Evolutionary conservation across 2,329 filamentous ascomycete species (phyloP).

Genomic region (Cadophora gregata): DNA sequence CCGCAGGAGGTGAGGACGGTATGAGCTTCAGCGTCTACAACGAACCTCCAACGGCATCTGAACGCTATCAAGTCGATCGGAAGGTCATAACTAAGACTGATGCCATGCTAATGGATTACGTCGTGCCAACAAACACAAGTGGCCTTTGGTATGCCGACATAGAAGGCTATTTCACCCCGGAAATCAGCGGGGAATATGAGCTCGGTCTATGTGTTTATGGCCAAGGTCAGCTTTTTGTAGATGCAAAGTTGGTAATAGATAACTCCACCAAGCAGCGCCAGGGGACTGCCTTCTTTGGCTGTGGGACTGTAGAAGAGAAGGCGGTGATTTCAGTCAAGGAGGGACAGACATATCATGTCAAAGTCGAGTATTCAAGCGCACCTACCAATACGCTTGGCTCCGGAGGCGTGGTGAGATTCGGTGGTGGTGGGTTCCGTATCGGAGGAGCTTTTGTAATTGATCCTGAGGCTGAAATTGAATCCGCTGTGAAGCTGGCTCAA

Average conservation of each 20-base stretch:
- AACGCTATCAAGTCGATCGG: slow-evolving; percentile 58
- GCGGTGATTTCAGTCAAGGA: slow-evolving; percentile 31
- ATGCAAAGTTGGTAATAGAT: slow-evolving; percentile 45
- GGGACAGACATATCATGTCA: slow-evolving; percentile 37
- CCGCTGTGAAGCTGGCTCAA: slow-evolving; percentile 70
- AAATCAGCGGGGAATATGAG: slow-evolving; percentile 36
- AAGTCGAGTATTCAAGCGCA: slow-evolving; percentile 57
- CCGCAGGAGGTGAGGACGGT: slow-evolving; percentile 54
- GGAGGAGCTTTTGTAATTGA: slow-evolving; percentile 65
- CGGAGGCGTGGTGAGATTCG: slow-evolving; percentile 51
- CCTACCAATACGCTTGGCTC: slow-evolving; percentile 60
- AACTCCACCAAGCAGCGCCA: slow-evolving; percentile 40
- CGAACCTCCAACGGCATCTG: slow-evolving; percentile 54
- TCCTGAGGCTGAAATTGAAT: slow-evolving; percentile 62
- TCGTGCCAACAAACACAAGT: slow-evolving; percentile 45
- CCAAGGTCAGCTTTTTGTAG: slow-evolving; percentile 43
- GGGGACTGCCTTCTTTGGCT: slow-evolving; percentile 40
- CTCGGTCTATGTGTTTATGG: slow-evolving; percentile 42
- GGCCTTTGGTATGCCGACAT: slow-evolving; percentile 47
- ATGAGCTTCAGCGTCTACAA: slow-evolving; percentile 68
- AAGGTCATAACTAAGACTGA: slow-evolving; percentile 50
- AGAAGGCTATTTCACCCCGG: slow-evolving; percentile 38
- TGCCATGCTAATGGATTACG: slow-evolving; percentile 58
- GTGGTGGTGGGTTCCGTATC: slow-evolving; percentile 65
- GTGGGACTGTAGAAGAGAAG: slow-evolving; percentile 42